Conservation (phyloP, 495 filamentous ascomycete species). For the Darksidea phi region DNA sequence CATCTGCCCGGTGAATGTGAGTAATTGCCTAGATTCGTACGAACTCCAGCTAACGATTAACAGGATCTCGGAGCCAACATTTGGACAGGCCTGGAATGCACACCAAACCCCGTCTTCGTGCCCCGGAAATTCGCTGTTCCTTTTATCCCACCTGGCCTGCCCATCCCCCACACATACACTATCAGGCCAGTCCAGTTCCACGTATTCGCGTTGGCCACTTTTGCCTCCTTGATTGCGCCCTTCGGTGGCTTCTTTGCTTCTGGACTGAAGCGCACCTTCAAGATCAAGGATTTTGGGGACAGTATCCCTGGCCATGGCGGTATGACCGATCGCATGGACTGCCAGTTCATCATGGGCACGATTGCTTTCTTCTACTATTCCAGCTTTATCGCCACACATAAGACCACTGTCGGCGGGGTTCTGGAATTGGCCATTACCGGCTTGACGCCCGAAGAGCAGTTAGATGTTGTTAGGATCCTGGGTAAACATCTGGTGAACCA, state of each 20-base stretch:
- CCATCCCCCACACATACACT: conserved; percentile 58
- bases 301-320: conserved; percentile 97
- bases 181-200: conserved; percentile 93
- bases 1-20: conserved; percentile 90
- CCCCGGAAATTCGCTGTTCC: not conserved
- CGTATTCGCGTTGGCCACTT: conserved; percentile 83
- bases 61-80: conserved; percentile 89
- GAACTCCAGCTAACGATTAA: conserved; percentile 13
- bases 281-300: conserved; percentile 99
- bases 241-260: conserved; percentile 99
- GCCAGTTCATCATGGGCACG: conserved; percentile 99
- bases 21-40: conserved; percentile 32
- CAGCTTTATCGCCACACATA: conserved; percentile 89
- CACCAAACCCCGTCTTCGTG: conserved; percentile 77
- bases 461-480: conserved; percentile 81
- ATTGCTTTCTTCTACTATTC: conserved; percentile 98
- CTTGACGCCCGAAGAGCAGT: conserved; percentile 76
- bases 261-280: conserved; percentile 96
- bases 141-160: conserved; percentile 52
- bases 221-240: conserved; percentile 94
- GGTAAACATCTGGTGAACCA: conserved; percentile 85
- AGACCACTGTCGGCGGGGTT: conserved; percentile 75
- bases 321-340: conserved; percentile 99
- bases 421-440: conserved; percentile 88
- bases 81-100: conserved; percentile 85